These are phyloP conservation scores for Cytospora schulzeri DNA, from an alignment of 2,329 filamentous ascomycete genomes.

Conservation along the genomic window DNA sequence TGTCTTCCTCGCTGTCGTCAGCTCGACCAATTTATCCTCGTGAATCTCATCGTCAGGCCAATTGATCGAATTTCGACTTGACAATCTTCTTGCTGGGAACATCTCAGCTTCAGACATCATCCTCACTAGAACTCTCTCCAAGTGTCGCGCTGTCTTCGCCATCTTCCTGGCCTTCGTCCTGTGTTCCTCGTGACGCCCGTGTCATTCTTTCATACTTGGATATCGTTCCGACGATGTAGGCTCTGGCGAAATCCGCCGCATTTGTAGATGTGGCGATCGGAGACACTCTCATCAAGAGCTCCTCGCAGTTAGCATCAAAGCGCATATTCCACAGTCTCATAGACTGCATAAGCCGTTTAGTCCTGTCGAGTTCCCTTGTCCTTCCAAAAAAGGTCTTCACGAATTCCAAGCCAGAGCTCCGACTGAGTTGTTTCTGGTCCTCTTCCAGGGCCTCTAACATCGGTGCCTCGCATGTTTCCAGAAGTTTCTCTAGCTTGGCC, in stretches of 20 bases:
- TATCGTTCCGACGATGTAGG: too few species aligned
- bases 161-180: too few species aligned
- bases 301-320: slow-evolving; percentile 93
- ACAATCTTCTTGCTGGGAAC: not conserved
- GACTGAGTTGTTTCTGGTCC: slow-evolving; percentile 67
- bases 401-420: slow-evolving; percentile 90
- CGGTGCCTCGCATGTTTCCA: slow-evolving; percentile 90
- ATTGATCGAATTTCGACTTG: not conserved
- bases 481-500: slow-evolving; percentile 78
- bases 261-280: not conserved
- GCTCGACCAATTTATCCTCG: not conserved
- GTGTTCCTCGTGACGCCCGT: too few species aligned
- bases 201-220: too few species aligned
- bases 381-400: slow-evolving; percentile 92
- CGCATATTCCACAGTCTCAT: slow-evolving; percentile 87
- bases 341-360: slow-evolving; percentile 87
- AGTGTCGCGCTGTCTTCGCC: too few species aligned
- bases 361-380: slow-evolving; percentile 84
- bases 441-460: slow-evolving; percentile 84
- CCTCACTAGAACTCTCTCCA: too few species aligned
- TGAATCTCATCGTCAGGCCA: not conserved
- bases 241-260: too few species aligned
- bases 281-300: slow-evolving; percentile 62
- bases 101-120: too few species aligned
- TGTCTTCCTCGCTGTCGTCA: not conserved